Evolutionary conservation across 495 filamentous ascomycete genomes (phyloP), one percentile per base, ranked within the genome.

Genomic region (Xylona heveae): DNA sequence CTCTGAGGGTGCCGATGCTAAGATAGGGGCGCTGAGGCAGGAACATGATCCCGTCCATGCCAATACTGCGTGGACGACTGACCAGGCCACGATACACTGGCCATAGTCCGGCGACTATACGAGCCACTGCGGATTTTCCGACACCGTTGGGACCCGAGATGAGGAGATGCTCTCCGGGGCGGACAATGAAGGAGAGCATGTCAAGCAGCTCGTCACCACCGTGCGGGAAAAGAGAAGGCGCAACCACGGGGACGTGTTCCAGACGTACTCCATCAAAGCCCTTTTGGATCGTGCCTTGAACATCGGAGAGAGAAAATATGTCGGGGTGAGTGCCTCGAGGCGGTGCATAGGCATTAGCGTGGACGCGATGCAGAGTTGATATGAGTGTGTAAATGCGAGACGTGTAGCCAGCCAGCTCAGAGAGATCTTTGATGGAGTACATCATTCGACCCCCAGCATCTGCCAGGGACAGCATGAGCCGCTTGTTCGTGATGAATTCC

Each of bases 401-500:
- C 1, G 90, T 95, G 53, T 85, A 79, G 20, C 90, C 90, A 1
- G 90, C 90, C 10, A 99, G 58, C 51, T 95, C 90, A 6, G 84
- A 82, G 19, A 99, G 75, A 43, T 99, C 90, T 56, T 99, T 99
- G 56, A 99, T 84, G 40, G 74, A 81, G 57, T 95, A 95, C 90
- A 99, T 99, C 75, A 99, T 88, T 22, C 90, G 66, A 14, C 84
- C 83, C 33, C 90, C 90, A 6, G 90, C 90, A 50, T 99, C 90
- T 3, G 90, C 90, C 10, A 95, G 65, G 13, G 88, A 94, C 18
- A 99, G 67, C 90, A 99, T 95, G 34, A 99, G 67, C 1, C 90
- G 76, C 51, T 95, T 94, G 53, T 99, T 99, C 10, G 88, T 94
- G 54, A 99, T 91, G 53, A 99, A 99, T n/a, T 85, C 74, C 56